Percentiles rank a stretch among this genome's conserved stretches.
Conservation (phyloP, 2,329 filamentous ascomycete species). For the Ceratocystis alfenasii region DNA sequence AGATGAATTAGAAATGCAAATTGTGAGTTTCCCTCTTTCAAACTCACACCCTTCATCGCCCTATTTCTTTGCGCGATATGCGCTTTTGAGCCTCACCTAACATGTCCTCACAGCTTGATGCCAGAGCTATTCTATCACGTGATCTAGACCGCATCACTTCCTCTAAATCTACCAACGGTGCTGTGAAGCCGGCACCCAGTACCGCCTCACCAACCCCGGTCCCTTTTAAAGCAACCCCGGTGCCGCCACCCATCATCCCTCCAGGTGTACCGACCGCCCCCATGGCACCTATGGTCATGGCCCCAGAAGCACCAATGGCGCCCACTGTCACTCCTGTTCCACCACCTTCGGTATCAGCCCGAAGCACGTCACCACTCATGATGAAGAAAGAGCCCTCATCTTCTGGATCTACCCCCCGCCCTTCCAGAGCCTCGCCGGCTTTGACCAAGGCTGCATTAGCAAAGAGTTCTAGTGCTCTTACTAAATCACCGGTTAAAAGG, state of each 20-base stretch:
- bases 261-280: background rate
- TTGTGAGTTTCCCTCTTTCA: slow-evolving; percentile 34
- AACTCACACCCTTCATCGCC: background rate
- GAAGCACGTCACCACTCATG: slow-evolving; percentile 18
- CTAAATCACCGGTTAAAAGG: slow-evolving; percentile 15
- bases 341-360: slow-evolving; percentile 8
- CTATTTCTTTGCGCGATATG: background rate
- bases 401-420: slow-evolving; percentile 1
- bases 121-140: slow-evolving; percentile 37
- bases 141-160: slow-evolving; percentile 24
- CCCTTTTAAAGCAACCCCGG: slow-evolving; percentile 17
- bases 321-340: slow-evolving; percentile 12
- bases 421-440: slow-evolving; percentile 15
- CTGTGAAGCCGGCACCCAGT: slow-evolving; percentile 13
- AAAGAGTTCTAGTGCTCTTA: background rate
- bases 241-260: slow-evolving; percentile 21
- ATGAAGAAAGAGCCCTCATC: slow-evolving; percentile 19
- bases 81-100: background rate
- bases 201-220: slow-evolving; percentile 13
- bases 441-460: slow-evolving; percentile 13
- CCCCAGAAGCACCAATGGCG: slow-evolving; percentile 19
- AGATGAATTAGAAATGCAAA: slow-evolving; percentile 45
- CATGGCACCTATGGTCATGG: slow-evolving; percentile 18
- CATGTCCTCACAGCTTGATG: slow-evolving; percentile 29
- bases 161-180: slow-evolving; percentile 23